Base-by-base conservation (phyloP, 441 rosid species). In the Gossypium davidsonii region DNA sequence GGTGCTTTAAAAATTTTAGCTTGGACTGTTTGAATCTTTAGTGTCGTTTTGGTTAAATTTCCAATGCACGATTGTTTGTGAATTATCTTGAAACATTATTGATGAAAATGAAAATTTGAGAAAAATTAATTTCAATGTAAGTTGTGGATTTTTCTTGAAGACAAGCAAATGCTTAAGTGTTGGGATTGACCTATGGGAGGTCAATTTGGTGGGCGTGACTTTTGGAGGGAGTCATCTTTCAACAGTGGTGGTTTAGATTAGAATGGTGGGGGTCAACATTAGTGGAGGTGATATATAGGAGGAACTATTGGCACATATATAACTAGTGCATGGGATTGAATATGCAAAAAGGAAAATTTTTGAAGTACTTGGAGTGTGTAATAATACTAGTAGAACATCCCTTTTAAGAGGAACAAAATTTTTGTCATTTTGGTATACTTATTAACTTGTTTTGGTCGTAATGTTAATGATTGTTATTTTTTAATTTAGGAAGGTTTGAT, bases 261-360 rank as follows among this genome's bases (percentile, higher is more conserved):
- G 65, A 83, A 86, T 1, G 79, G 90, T 1, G 89, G 92, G 67
- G 84, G 87, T 7, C n/a, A 68, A 79, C 72, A 73, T 72, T 44
- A 48, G 87, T 34, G 57, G 84, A 18, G 86, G 82, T 11, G 86
- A 2, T 75, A 80, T 25, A 74, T 72, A 14, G 81, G 86, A n/a
- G 82, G 86, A 21, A 78, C 4, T 53, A 53, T 79, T 52, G 82
- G 86, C 59, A 59, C 87, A 4, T 86, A 88, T 58, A 84, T 79
- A 73, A 74, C 86, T 63, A 88, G 94, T 78, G 91, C 98, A 34
- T 93, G 93, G 96, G 98, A 91, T 80, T 93, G 78, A 78, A 48
- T 59, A 52, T 57, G 69, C 68, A 67, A 39, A 12, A 48, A 48
- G 15, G 15, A 48, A 48, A 2, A 46, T 74, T 17, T 18, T 69